Evolutionary conservation across 2,329 filamentous ascomycete genomes (phyloP).

Genomic region (Colletotrichum sp.): DNA sequence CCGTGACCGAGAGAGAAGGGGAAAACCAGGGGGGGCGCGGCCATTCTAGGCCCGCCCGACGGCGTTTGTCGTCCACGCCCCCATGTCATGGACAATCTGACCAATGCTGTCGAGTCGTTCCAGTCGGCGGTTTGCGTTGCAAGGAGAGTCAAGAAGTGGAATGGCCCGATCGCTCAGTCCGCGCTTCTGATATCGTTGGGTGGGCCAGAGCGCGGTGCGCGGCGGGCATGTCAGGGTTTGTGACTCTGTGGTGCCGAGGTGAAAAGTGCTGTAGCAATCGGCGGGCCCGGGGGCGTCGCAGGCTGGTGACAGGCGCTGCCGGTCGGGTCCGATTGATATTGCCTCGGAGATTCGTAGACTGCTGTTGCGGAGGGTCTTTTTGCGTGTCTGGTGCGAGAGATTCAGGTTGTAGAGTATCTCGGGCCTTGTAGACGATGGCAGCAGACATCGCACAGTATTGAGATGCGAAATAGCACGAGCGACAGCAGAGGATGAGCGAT

Average conservation of each 20-base stretch:
- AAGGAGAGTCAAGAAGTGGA: conserved; percentile 3
- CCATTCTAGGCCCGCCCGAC: conserved; percentile 8
- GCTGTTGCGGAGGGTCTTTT: background rate
- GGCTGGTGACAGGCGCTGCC: background rate
- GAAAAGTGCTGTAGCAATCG: conserved; percentile 11
- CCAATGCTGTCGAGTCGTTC: background rate
- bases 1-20: background rate
- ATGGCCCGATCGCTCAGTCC: conserved; percentile 6
- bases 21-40: background rate
- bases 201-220: conserved; percentile 15
- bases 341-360: background rate
- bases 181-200: background rate
- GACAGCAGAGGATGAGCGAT: background rate
- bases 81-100: conserved; percentile 3
- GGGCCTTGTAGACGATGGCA: background rate
- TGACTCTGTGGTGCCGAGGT: conserved; percentile 17
- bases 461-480: background rate
- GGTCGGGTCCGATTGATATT: conserved; percentile 11
- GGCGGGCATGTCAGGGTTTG: conserved; percentile 9
- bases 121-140: background rate
- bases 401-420: background rate
- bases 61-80: conserved; percentile 15
- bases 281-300: conserved; percentile 12
- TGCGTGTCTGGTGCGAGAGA: background rate
- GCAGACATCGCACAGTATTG: no score